Percentiles rank a stretch among this genome's conserved stretches.
Evolutionary conservation across 148 eudicot species (phyloP).

Genomic region (Arbutus unedo): DNA sequence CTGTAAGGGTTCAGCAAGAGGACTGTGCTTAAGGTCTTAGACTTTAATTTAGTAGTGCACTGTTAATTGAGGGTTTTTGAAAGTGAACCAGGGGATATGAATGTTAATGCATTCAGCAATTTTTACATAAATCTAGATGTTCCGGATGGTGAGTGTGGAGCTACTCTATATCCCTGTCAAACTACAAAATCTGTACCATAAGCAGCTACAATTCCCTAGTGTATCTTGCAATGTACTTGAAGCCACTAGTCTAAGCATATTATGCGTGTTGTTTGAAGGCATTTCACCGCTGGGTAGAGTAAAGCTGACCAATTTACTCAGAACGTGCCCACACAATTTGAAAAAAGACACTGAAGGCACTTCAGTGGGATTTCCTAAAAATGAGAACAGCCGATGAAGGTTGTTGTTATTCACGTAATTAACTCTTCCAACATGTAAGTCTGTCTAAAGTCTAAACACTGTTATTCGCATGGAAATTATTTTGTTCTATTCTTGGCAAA

Average conservation of each 20-base stretch:
- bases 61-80: background rate
- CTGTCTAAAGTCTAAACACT: background rate
- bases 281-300: slow-evolving; percentile 6
- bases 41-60: background rate
- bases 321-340: background rate
- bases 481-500: slow-evolving; percentile 1
- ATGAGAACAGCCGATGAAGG: background rate
- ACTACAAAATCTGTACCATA: background rate
- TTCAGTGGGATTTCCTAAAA: background rate
- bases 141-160: background rate
- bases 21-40: background rate
- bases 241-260: slow-evolving; percentile 1
- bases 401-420: background rate
- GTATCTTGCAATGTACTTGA: background rate
- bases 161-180: slow-evolving; percentile 3
- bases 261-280: background rate
- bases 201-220: background rate
- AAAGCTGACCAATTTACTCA: background rate
- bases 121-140: background rate
- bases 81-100: background rate
- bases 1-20: background rate
- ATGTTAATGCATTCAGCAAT: background rate
- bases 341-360: background rate
- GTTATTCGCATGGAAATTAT: background rate
- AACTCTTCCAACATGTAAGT: background rate